Evolutionary conservation across 2,329 filamentous ascomycete species (phyloP), one percentile per base, ranked within the genome.

Genomic region (Colletotrichum lupini): DNA sequence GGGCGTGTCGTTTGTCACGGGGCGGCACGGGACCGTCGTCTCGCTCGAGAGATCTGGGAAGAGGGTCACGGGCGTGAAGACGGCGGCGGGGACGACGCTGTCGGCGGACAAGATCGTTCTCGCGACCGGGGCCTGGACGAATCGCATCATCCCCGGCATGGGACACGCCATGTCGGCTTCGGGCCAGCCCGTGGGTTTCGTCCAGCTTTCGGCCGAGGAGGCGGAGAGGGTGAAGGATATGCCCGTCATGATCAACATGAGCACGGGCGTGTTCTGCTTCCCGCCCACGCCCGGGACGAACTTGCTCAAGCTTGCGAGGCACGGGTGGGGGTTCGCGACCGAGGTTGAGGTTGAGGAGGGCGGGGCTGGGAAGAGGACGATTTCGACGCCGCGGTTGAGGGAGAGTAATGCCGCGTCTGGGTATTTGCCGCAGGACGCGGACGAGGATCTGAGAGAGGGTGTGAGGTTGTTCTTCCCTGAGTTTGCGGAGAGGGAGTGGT

Each of bases 91-190:
- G 1, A 58, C 42, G 86, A 26, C 85, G 7, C 74, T 84, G 56
- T 70, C 74, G 16, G 92, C 88, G 5, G 82, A 83, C n/a, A 82
- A 93, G 12, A 77, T 78, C 2, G 83, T 94, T 61, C 82, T 95
- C 3, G 91, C 92, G 1, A 89, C 92, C 1, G 93, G 93, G 11
- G 92, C 92, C 3, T 94, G 92, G 92, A 91, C 91, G 16, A 81
- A 81, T 16, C 63, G 77, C 1, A 60, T 83, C 0, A 16, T 94
- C 56, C 90, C 92, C 77, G 62, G 62, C 3, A 83, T 94, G 1
- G 85, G 88, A 30, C 91, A 92, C 56, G 86, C 91, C 16, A 88
- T 87, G 28, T 87, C 89, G 67, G 89, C 91, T 0, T 92, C 91
- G 0, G 92, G 91, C 1, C 92, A 94, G 76, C 86, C 88, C 0